phyloP scores from a whole-genome alignment of 2,329 filamentous ascomycete genomes.

The Alternaria atra region DNA sequence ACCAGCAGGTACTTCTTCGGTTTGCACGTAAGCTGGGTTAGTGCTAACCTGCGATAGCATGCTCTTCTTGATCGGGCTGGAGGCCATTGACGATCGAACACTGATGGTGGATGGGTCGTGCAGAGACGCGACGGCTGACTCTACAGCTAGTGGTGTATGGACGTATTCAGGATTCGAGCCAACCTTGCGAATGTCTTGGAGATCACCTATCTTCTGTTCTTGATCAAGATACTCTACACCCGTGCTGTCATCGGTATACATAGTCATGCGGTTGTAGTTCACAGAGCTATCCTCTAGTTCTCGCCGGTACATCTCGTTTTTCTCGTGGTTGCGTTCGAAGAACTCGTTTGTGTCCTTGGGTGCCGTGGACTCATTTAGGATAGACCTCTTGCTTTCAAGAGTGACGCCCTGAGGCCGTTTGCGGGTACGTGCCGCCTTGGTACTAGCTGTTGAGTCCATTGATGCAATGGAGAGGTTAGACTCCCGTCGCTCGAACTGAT shows the following conservation, averaged over 20 bases:
- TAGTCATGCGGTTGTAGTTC: conserved; percentile 62
- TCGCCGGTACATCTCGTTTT: conserved; percentile 66
- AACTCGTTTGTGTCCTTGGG: conserved; percentile 58
- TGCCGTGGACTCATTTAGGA: conserved; percentile 51
- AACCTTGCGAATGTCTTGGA: conserved; percentile 74
- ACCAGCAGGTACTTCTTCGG: conserved; percentile 39
- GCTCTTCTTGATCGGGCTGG: conserved; percentile 35
- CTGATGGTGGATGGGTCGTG: conserved; percentile 83
- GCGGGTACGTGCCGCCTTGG: conserved; percentile 62
- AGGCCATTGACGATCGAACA: conserved; percentile 47
- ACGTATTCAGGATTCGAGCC: conserved; percentile 80
- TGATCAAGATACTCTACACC: conserved; percentile 64
- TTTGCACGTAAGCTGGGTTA: conserved; percentile 28
- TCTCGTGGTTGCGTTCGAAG: conserved; percentile 63
- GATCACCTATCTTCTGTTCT: conserved; percentile 61
- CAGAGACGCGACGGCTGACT: conserved; percentile 90
- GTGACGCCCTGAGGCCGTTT: conserved; percentile 64
- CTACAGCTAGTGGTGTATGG: conserved; percentile 75
- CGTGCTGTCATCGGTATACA: conserved; percentile 64
- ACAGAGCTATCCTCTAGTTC: conserved; percentile 57
- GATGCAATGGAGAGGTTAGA: conserved; percentile 69
- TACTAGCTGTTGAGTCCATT: conserved; percentile 66
- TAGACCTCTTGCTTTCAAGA: conserved; percentile 60
- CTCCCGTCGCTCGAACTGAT: conserved; percentile 61
- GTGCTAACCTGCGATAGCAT: conserved; percentile 38